Base-by-base conservation (phyloP, 2,329 filamentous ascomycete species). In the Phialocephala sp. region DNA sequence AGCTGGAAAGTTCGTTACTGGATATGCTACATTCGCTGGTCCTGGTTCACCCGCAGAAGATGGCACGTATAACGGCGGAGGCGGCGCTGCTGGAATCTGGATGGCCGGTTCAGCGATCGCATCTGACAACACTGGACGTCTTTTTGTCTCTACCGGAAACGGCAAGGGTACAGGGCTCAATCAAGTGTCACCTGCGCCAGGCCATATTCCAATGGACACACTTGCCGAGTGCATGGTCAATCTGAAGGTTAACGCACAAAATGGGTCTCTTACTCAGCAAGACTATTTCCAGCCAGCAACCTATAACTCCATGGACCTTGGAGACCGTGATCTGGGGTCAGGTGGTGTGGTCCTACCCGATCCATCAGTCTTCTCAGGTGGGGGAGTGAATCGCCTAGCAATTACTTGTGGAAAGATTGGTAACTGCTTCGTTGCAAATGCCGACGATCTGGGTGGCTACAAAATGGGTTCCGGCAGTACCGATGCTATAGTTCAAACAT, bases 281-380 rank as follows among this genome's bases (percentile, higher is more conserved):
- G 54, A 63, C 22, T 63, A 63, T 24, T 63, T 63, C 35, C 52
- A 59, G 41, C 61, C 61, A 6, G 57, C 22, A 22, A 54, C 45
- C 22, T 63, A 63, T 36, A 39, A 20, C 9, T 24, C 54, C 18
- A 41, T 63, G 39, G 54, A 63, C 39, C 37, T 22, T 35, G 61
- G 52, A 18, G 61, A 63, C 27, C 43, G 32, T 24, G 61, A 63
- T 52, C 37, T 63, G 12, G 61, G 61, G 2, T 63, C 61, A 12
- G 36, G 36, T 35, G 61, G 61, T n/a, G 52, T 45, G n/a, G 27
- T 50, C 9, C 39, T 63, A 4, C 24, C 57, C 18, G 41, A 41
- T 59, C 61, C 61, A 8, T 27, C 15, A 15, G 15, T 37, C 1
- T 63, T 62, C 24, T 55, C 27, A 2, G 52, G 50, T 8, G 37